Evolutionary conservation across 139 green algal genomes (phyloP).

Genomic region (Volvox africanus): DNA sequence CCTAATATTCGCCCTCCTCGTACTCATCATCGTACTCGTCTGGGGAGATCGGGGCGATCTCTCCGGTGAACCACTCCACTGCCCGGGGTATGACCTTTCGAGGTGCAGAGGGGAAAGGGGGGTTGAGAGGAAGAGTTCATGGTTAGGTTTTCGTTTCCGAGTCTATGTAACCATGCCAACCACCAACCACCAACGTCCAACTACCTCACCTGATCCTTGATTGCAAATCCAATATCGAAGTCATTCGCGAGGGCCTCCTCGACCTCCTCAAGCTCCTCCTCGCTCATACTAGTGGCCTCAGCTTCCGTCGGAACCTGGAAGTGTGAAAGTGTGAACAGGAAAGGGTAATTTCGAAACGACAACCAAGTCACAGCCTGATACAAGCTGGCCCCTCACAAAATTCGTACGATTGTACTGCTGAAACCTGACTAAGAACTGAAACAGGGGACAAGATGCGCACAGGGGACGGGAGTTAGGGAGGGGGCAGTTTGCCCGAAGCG

Average conservation of each 20-base stretch:
- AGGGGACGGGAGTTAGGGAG: no score
- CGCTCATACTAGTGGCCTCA: slow-evolving; percentile 31
- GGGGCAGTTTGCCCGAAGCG: no score
- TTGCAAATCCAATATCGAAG: slow-evolving; percentile 63
- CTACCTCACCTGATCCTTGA: slow-evolving; percentile 50
- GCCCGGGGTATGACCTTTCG: slow-evolving; percentile 60
- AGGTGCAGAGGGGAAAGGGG: neutral
- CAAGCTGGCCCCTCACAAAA: no score
- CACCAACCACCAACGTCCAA: no score
- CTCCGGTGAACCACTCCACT: slow-evolving; percentile 68
- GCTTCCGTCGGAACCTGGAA: slow-evolving; percentile 49
- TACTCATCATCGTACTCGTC: slow-evolving; percentile 55
- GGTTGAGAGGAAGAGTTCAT: neutral
- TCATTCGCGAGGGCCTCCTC: slow-evolving; percentile 59
- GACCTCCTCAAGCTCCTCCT: slow-evolving; percentile 58
- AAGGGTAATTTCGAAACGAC: no score
- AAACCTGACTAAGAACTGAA: no score
- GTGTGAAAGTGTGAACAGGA: neutral
- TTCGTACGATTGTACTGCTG: no score
- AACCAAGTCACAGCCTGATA: no score
- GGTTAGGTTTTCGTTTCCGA: no score
- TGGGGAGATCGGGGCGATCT: slow-evolving; percentile 46
- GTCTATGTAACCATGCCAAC: no score
- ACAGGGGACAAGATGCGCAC: no score
- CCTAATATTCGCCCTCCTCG: slow-evolving; percentile 47